Percentiles rank a stretch among this genome's conserved stretches.
phyloP scores from a whole-genome alignment of 192 early-diverging fungal species.

The Allomyces javanicus region DNA sequence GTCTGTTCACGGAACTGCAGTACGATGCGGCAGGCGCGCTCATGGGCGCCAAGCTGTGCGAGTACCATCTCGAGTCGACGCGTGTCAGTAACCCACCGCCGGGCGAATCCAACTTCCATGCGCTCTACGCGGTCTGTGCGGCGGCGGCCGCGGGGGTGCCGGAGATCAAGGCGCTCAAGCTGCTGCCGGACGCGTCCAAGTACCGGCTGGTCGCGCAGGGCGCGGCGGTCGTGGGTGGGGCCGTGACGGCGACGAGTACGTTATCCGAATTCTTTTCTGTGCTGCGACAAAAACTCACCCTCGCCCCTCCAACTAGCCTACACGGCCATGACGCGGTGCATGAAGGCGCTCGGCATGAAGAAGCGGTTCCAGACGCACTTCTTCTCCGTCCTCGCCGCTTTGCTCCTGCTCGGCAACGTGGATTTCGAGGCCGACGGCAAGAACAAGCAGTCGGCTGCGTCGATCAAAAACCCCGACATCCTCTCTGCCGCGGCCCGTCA shows the following conservation, averaged over 20 bases:
- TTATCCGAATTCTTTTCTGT: not conserved
- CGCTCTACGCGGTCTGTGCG: constrained; percentile 74
- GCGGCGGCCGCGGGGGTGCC: constrained; percentile 54
- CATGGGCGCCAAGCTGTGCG: constrained; percentile 67
- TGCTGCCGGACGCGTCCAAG: constrained; percentile 47
- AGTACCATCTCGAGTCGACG: constrained; percentile 72
- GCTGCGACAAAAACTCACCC: too few relatives aligned
- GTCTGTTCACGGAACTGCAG: constrained; percentile 73
- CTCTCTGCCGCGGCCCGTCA: constrained; percentile 58
- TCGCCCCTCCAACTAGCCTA: not conserved
- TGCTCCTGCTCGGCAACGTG: constrained; percentile 75
- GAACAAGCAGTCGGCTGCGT: constrained; percentile 50
- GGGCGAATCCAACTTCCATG: constrained; percentile 77
- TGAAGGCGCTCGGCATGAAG: constrained; percentile 71
- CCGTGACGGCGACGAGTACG: constrained; percentile 5
- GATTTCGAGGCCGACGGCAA: constrained; percentile 48
- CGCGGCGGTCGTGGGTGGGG: too few relatives aligned
- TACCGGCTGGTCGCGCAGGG: constrained; percentile 44
- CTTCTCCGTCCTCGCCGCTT: constrained; percentile 61
- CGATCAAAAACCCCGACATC: constrained; percentile 51
- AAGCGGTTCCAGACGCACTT: constrained; percentile 64
- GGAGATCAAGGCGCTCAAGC: constrained; percentile 44
- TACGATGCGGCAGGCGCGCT: constrained; percentile 80
- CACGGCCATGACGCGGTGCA: constrained; percentile 45
- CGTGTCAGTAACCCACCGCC: constrained; percentile 39